Conservation (phyloP, 495 filamentous ascomycete species). For the Penicillium odoratum region DNA sequence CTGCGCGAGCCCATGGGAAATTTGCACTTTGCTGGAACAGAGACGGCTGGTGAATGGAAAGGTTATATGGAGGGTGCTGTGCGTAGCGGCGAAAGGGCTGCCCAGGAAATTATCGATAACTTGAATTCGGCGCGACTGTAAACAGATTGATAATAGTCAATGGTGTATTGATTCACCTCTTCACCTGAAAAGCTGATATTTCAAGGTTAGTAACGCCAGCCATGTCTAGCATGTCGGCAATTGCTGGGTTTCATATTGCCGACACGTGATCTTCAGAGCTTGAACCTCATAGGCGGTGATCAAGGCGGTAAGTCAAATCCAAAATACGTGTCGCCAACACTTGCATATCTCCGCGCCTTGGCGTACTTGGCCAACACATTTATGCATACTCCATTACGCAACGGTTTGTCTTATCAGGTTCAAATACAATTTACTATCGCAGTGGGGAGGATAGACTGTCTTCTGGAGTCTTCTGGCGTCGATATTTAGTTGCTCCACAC, state of each 20-base stretch:
- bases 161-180: no score
- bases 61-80: conserved; percentile 55
- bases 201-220: neutral
- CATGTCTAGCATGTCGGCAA: neutral
- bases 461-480: neutral
- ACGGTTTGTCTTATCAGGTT: neutral
- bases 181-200: no score
- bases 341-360: neutral
- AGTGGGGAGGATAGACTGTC: neutral
- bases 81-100: conserved; percentile 35
- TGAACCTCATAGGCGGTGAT: neutral
- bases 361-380: neutral
- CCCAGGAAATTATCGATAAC: conserved; percentile 31
- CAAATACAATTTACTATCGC: neutral
- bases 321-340: neutral
- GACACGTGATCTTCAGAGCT: neutral
- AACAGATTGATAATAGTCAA: neutral
- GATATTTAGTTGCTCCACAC: neutral
- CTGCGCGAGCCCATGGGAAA: conserved; percentile 27
- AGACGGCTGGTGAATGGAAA: conserved; percentile 44
- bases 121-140: neutral
- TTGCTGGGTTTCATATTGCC: no score
- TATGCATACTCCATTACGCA: neutral
- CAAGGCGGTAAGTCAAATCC: no score
- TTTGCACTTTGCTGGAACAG: conserved; percentile 52